Conservation (phyloP, 2,329 filamentous ascomycete species). For the Cryphonectria nitschkei region DNA sequence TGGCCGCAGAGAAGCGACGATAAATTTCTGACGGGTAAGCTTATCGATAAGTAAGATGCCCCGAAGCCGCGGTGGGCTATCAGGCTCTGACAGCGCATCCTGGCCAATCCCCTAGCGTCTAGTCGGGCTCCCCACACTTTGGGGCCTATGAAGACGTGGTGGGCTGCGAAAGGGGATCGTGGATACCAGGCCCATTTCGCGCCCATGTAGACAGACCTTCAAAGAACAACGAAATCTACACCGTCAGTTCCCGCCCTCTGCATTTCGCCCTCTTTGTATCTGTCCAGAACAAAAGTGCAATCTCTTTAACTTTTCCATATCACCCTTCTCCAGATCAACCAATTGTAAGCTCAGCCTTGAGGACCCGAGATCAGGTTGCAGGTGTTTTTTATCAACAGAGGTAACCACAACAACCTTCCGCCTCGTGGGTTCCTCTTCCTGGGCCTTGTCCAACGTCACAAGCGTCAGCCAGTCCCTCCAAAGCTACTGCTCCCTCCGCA, state of each 20-base stretch:
- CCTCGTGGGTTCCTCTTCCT: slow-evolving; percentile 6
- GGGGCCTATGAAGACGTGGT: slow-evolving; percentile 8
- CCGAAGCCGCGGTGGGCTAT: slow-evolving; percentile 8
- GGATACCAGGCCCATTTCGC: slow-evolving; percentile 11
- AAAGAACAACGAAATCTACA: slow-evolving; percentile 21
- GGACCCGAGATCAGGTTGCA: background rate
- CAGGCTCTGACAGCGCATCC: slow-evolving; percentile 17
- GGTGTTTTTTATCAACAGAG: background rate
- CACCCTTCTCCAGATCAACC: background rate
- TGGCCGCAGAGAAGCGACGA: slow-evolving; percentile 10
- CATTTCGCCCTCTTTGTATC: slow-evolving; percentile 2
- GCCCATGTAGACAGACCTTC: slow-evolving; percentile 14
- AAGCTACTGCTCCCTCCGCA: slow-evolving; percentile 30
- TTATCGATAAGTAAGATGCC: slow-evolving; percentile 24
- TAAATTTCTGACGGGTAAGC: slow-evolving; percentile 24
- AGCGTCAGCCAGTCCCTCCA: slow-evolving; percentile 2
- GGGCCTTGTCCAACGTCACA: slow-evolving; percentile 8
- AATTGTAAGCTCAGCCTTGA: background rate
- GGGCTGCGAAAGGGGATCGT: slow-evolving; percentile 14
- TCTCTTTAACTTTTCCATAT: background rate
- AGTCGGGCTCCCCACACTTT: slow-evolving; percentile 6
- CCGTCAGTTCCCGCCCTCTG: slow-evolving; percentile 14
- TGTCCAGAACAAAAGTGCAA: slow-evolving; percentile 16
- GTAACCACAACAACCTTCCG: background rate
- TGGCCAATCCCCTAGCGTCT: slow-evolving; percentile 24